Evolutionary conservation across 2,329 filamentous ascomycete species (phyloP).

Genomic region (Pseudocercospora musae): DNA sequence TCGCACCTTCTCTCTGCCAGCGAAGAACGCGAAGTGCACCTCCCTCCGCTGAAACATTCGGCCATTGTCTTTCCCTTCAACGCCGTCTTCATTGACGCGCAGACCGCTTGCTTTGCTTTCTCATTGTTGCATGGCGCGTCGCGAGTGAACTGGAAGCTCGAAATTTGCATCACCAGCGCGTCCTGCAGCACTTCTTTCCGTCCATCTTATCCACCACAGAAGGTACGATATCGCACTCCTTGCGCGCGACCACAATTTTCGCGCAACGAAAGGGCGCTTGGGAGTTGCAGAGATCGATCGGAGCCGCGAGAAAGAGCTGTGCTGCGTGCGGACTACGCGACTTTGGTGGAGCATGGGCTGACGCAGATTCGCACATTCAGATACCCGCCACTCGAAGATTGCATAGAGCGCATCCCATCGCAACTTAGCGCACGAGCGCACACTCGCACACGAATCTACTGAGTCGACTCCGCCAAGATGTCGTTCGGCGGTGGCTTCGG

Average conservation of each 20-base stretch:
- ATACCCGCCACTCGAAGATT: conserved; percentile 1
- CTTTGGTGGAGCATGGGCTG: not conserved
- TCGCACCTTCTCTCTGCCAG: not conserved
- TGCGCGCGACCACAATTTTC: not conserved
- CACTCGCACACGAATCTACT: not conserved
- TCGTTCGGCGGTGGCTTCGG: conserved; percentile 21
- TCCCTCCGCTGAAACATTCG: conserved; percentile 1
- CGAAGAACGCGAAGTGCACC: conserved; percentile 5
- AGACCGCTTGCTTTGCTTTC: conserved; percentile 1
- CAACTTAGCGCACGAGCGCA: conserved; percentile 35
- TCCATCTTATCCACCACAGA: not conserved
- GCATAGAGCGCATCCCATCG: conserved; percentile 7
- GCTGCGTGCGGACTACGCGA: not conserved
- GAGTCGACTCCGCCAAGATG: conserved; percentile 11
- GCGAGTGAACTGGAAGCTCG: not conserved
- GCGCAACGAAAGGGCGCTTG: not conserved
- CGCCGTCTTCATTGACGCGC: conserved; percentile 5
- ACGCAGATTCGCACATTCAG: conserved; percentile 4
- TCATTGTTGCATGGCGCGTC: conserved; percentile 11
- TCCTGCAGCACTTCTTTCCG: not conserved
- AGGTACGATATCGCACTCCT: not conserved
- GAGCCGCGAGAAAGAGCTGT: not conserved
- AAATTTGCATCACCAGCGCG: conserved; percentile 4
- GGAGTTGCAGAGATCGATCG: not conserved
- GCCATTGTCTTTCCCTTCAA: not conserved